These are phyloP conservation scores for Coprinellus aureogranulatus DNA, from an alignment of 768 basidiomycete species.

Conservation along the genomic window DNA sequence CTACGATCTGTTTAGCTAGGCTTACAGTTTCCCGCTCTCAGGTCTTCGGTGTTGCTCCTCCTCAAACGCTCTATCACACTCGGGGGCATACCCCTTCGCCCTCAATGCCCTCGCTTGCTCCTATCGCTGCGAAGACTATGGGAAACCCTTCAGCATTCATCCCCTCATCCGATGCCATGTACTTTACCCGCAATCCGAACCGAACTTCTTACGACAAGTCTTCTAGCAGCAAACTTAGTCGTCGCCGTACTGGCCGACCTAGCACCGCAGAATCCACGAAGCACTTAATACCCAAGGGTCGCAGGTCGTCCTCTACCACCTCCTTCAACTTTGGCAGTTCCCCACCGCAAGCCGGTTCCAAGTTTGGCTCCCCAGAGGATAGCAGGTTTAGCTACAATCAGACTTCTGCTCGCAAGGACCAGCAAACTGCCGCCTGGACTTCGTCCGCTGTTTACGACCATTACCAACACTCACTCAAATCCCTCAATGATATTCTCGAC, in stretches of 20 bases:
- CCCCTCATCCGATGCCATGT: slow-evolving; percentile 16
- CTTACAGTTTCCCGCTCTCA: slow-evolving; percentile 26
- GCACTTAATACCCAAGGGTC: slow-evolving; percentile 42
- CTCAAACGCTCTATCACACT: slow-evolving; percentile 75
- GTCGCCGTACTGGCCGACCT: slow-evolving; percentile 34
- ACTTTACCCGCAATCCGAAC: slow-evolving; percentile 42
- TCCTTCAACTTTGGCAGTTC: background rate
- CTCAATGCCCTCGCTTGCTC: slow-evolving; percentile 23
- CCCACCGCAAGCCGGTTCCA: slow-evolving; percentile 1
- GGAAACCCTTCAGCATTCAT: slow-evolving; percentile 17
- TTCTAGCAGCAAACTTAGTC: slow-evolving; percentile 35
- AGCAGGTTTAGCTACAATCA: background rate
- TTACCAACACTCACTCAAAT: slow-evolving; percentile 78
- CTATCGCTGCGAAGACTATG: slow-evolving; percentile 13
- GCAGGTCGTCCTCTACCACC: slow-evolving; percentile 7
- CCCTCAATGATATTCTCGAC: slow-evolving; percentile 77
- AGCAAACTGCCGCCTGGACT: background rate
- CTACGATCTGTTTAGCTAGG: slow-evolving; percentile 1
- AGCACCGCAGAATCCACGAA: slow-evolving; percentile 64
- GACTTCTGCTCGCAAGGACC: background rate
- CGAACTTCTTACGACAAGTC: slow-evolving; percentile 47
- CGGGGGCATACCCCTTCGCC: slow-evolving; percentile 43
- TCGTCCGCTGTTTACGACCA: slow-evolving; percentile 63
- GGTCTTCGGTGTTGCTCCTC: slow-evolving; percentile 82
- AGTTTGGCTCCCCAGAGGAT: too few relatives aligned